Conservation (phyloP, 1,139 yeast genomes). For the Diutina sp. region DNA sequence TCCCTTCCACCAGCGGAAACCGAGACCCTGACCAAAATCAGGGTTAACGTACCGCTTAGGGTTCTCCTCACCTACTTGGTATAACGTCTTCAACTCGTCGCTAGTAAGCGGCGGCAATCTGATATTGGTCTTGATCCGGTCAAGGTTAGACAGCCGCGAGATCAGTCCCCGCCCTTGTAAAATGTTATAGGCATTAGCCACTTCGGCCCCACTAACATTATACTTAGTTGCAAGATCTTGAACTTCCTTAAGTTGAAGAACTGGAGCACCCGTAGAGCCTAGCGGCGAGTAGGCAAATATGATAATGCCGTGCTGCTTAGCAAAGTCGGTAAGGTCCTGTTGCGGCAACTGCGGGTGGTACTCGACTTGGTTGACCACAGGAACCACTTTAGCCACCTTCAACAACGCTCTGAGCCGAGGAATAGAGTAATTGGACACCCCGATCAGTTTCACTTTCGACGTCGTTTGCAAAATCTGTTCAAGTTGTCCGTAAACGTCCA, state of each 20-base stretch:
- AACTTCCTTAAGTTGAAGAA: conserved; percentile 20
- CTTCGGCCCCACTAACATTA: conserved; percentile 18
- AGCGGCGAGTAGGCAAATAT: conserved; percentile 23
- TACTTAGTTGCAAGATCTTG: conserved; percentile 19
- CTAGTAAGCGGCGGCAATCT: conserved; percentile 25
- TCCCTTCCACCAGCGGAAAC: conserved; percentile 21
- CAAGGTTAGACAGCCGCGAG: conserved; percentile 26
- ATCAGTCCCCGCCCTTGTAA: conserved; percentile 19
- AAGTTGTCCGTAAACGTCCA: conserved; percentile 34
- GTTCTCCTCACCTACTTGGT: conserved; percentile 27
- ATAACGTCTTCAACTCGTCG: conserved; percentile 30
- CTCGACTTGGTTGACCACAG: conserved; percentile 25
- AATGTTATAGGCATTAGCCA: conserved; percentile 25
- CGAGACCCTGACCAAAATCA: conserved; percentile 25
- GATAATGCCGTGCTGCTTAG: conserved; percentile 13
- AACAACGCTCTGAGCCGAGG: conserved; percentile 13
- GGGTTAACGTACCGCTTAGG: conserved; percentile 26
- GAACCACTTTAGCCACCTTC: conserved; percentile 14
- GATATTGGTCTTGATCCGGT: conserved; percentile 17
- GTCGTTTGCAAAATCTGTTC: conserved; percentile 26
- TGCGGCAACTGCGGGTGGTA: conserved; percentile 27
- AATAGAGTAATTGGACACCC: conserved; percentile 22
- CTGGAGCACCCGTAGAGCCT: conserved; percentile 26
- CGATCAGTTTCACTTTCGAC: conserved; percentile 17
- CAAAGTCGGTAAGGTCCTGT: conserved; percentile 18